Conservation (phyloP, 441 rosid species). For the Hypseocharis bilobata region DNA sequence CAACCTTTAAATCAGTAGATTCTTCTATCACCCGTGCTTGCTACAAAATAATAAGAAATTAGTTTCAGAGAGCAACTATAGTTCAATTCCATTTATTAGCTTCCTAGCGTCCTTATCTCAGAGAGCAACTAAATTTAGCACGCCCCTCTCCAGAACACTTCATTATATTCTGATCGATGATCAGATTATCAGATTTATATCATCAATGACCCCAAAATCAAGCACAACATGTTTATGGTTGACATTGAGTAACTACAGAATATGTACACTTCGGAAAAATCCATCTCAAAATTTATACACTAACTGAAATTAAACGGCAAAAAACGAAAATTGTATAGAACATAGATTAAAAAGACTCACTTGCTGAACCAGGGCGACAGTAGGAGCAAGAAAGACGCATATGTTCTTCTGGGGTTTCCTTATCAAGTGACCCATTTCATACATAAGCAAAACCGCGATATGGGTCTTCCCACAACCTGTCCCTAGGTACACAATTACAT, state of each 20-base stretch:
- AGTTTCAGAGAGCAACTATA: conserved; percentile 9
- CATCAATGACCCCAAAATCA: not conserved
- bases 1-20: conserved; percentile 65
- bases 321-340: not conserved
- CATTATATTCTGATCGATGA: not conserved
- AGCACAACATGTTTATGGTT: not conserved
- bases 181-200: not conserved
- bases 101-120: not conserved
- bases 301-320: not conserved
- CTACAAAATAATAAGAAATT: conserved; percentile 33
- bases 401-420: conserved; percentile 54
- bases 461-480: conserved; percentile 97
- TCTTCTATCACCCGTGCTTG: conserved; percentile 80
- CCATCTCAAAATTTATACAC: not conserved
- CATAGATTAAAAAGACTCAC: conserved; percentile 20
- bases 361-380: conserved; percentile 80
- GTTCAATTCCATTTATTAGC: not conserved
- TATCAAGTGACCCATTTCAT: conserved; percentile 60
- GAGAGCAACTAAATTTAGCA: not conserved
- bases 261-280: not conserved
- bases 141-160: not conserved
- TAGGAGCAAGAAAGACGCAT: conserved; percentile 88
- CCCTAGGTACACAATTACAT: conserved; percentile 67
- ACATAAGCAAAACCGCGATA: conserved; percentile 79
- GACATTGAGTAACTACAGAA: not conserved